phyloP scores from a whole-genome alignment of 2,329 filamentous ascomycete species.

The Alternaria panax region DNA sequence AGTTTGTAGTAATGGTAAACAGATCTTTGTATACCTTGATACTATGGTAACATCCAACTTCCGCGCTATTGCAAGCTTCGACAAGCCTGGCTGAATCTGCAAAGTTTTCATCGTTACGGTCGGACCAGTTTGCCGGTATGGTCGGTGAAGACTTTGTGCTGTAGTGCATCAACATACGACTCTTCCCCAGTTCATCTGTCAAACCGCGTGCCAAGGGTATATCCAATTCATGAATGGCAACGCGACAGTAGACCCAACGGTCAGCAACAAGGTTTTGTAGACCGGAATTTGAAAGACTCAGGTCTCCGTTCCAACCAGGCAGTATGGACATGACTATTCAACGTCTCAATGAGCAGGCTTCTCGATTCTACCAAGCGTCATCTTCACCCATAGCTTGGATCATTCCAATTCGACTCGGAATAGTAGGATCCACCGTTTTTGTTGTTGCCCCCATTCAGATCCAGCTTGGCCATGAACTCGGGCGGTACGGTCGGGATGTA shows the following conservation, averaged over 20 bases:
- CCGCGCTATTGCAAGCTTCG: neutral
- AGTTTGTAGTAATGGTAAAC: conserved; percentile 3
- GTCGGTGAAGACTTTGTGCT: neutral
- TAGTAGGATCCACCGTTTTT: conserved; percentile 43
- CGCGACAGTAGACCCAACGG: neutral
- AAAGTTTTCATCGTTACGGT: neutral
- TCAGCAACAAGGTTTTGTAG: neutral
- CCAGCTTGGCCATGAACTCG: conserved; percentile 89
- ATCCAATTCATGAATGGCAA: neutral
- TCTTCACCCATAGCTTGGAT: conserved; percentile 45
- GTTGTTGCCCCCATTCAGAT: conserved; percentile 59
- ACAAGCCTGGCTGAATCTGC: neutral
- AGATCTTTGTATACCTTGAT: conserved; percentile 10
- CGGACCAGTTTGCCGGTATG: neutral
- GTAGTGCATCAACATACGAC: neutral
- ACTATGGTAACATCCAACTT: conserved; percentile 10
- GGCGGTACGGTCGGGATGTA: conserved; percentile 95
- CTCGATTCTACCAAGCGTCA: neutral
- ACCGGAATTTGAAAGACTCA: conserved; percentile 6
- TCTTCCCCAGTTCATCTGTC: neutral
- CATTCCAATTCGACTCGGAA: conserved; percentile 43
- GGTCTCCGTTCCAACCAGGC: conserved; percentile 11
- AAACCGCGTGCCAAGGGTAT: neutral
- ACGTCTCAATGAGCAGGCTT: conserved; percentile 11
- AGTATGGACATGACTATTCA: conserved; percentile 11